Evolutionary conservation across 257 asterid genomes (phyloP), one percentile per base, ranked within the genome.

Genomic region (Solanum medicagineum): DNA sequence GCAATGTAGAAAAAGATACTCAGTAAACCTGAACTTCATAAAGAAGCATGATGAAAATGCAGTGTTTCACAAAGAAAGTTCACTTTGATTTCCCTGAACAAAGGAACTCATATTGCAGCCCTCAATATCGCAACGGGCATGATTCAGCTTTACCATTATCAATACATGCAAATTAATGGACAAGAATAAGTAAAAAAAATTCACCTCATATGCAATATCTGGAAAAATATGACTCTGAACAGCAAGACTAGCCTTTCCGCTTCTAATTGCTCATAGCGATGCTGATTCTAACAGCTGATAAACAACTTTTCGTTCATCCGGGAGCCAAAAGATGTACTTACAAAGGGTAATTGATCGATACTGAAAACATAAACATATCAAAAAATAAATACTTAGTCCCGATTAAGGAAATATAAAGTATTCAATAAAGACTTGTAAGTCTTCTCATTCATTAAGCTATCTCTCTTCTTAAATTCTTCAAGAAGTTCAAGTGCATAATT

Each of bases 361-460:
- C n/a, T 79, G 83, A 79, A 17, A 79, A 53, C 83, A 53, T 53
- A 51, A 51, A 26, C 45, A 49, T 24, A 51, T 15, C 63, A 77
- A 62, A 77, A 62, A 65, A 2, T 29, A 12, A 1, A 74, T 19
- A 70, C 73, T 88, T 73, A 80, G 16, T 91, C 94, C 32, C 87
- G 88, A 60, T 63, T 89, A 26, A 90, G 86, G 90, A 91, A 93
- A 86, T 94, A 98, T 88, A 96, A 85, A 36, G 85, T 93, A 85
- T 93, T 89, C 91, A 91, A 62, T 93, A 96, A 87, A 86, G 92
- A 85, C 53, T 87, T 89, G 86, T 92, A 94, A 32, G 90, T 92
- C 90, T 90, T 94, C 95, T 94, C 99, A 56, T 93, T 92, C 98
- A 96, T 93, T n/a, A 75, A 83, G 68, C 84, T 87, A 88, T 95